A percentile compares a stretch with the other conserved stretches of the same genome.
phyloP scores from a whole-genome alignment of 257 asterid genomes.

The Linderniella brevidens region DNA sequence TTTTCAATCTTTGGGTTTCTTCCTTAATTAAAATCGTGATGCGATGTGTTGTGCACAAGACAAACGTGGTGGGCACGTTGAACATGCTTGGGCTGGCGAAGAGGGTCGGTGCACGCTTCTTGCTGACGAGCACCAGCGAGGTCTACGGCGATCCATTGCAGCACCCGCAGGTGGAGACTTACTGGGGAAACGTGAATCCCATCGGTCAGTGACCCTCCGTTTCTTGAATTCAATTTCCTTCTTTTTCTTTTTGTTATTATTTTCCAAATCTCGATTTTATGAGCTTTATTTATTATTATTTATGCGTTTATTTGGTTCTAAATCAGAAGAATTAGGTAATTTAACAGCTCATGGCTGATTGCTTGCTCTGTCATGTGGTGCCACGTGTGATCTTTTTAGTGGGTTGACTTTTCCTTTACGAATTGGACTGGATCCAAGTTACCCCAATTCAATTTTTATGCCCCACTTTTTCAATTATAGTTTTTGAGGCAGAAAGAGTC shows the following conservation, averaged over 20 bases:
- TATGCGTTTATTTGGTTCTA: too few relatives aligned
- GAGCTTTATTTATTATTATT: too few relatives aligned
- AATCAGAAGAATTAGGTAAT: too few relatives aligned
- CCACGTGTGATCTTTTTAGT: constrained; percentile 18
- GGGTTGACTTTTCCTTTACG: constrained; percentile 9
- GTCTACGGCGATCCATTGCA: constrained; percentile 92
- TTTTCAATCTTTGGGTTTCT: not conserved
- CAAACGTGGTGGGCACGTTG: constrained; percentile 95
- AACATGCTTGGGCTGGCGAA: constrained; percentile 99
- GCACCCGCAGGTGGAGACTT: constrained; percentile 90
- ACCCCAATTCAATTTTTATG: too few relatives aligned
- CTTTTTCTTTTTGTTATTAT: not conserved
- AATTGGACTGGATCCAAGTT: constrained; percentile 9
- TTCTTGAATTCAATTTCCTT: not conserved
- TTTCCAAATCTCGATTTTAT: not conserved
- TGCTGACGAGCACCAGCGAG: constrained; percentile 98
- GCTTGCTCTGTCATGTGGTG: too few relatives aligned
- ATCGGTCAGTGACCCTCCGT: constrained; percentile 32
- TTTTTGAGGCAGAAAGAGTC: too few relatives aligned
- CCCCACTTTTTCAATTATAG: too few relatives aligned
- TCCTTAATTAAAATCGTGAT: constrained; percentile 18
- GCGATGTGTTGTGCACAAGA: constrained; percentile 44
- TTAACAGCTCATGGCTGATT: too few relatives aligned
- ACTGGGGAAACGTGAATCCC: constrained; percentile 99
- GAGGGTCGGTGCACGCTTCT: constrained; percentile 91